Base-by-base conservation (phyloP, 2,329 filamentous ascomycete species). In the Stagonosporopsis cucurbitacearum region DNA sequence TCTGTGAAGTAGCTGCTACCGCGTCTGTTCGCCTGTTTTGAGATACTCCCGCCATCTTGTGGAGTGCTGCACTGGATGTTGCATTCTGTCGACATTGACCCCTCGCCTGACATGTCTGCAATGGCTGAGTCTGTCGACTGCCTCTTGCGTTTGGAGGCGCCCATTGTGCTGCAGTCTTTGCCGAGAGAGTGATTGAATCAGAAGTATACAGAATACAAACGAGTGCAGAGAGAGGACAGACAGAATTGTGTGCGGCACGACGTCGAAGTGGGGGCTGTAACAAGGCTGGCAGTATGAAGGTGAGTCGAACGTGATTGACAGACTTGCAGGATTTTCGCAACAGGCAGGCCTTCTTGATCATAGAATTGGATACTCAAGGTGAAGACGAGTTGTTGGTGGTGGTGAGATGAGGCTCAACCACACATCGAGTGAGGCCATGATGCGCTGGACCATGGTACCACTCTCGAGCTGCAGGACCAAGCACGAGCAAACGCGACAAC, bases 81-180 rank as follows among this genome's bases (percentile, higher is more conserved):
- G 36, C 23, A 11, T 22, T 19, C 15, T 26, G 20, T 26, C 15
- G 28, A 20, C 15, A 32, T 35, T 1, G 30, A 47, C 2, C 36
- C 53, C 19, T 36, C 43, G 25, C 44, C 44, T 8, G 44, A 52
- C 54, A 57, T 57, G 33, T 49, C 49, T 8, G 54, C 54, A 19
- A 57, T 57, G 17, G 54, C 54, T 17, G 49, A 57, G 49, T 57
- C 54, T 5, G 23, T 49, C 25, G 48, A 41, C 33, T 52, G 23
- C 23, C 39, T 49, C 22, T 57, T 57, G n/a, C 54, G 44, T 23
- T 57, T 57, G 19, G 17, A n/a, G 15, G 39, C 9, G 19, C 20
- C 19, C 54, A 57, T 57, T 8, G 33, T 20, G 37, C 6, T 6
- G 23, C 19, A 6, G 7, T 25, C 20, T 7, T 22, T 32, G 4